Evolutionary conservation across 164 flowering plant genomes (phyloP).

Genomic region (Taxillus chinensis): DNA sequence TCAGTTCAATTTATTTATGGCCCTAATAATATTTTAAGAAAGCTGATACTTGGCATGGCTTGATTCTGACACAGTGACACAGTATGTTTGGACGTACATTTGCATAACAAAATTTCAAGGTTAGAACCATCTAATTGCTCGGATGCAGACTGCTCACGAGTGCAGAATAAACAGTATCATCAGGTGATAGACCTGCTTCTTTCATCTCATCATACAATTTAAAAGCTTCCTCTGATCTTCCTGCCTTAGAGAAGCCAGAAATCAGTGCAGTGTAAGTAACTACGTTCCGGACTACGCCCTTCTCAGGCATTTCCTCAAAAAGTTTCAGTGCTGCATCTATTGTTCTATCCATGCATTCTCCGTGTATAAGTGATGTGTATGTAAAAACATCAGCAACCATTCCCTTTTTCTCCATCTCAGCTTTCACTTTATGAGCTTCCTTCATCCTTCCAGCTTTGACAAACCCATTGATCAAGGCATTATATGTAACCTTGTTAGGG

Average conservation of each 20-base stretch:
- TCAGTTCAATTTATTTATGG: no score
- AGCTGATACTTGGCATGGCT: no score
- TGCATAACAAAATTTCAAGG: no score
- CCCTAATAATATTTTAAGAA: no score
- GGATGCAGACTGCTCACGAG: neutral
- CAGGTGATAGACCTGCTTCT: neutral
- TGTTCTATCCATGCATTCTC: neutral
- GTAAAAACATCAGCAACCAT: neutral
- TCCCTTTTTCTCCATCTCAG: conserved; percentile 1
- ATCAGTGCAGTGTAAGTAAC: conserved; percentile 1
- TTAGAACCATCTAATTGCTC: neutral
- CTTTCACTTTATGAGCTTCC: neutral
- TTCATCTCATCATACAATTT: conserved; percentile 3
- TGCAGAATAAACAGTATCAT: neutral
- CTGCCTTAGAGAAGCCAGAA: neutral
- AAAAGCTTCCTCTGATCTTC: conserved; percentile 5
- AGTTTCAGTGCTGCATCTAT: neutral
- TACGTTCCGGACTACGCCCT: neutral
- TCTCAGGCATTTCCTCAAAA: neutral
- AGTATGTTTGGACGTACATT: no score
- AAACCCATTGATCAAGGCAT: neutral
- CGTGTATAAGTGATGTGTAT: neutral
- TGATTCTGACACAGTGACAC: no score
- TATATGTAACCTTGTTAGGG: neutral
- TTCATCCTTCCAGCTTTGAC: neutral